These are phyloP conservation scores for Lunularia cruciata DNA, from an alignment of 225 moss, liverwort and hornwort genomes.

Conservation along the genomic window DNA sequence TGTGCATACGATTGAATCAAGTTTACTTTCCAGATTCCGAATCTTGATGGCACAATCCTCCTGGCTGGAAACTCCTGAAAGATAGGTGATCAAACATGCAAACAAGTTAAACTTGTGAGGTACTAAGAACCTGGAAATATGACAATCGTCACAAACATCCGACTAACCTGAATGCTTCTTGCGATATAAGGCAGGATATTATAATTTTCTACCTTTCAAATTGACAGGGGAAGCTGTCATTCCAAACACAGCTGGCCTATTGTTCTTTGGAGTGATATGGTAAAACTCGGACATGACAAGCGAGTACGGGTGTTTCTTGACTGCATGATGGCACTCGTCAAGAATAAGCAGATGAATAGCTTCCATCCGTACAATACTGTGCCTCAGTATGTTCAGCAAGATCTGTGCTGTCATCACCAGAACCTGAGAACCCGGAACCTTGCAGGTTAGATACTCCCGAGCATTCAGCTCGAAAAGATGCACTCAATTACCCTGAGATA, in stretches of 20 bases:
- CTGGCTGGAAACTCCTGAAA: conserved; percentile 93
- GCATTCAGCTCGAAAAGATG: no score
- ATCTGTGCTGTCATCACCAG: conserved; percentile 99
- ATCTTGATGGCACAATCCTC: conserved; percentile 99
- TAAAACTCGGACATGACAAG: conserved; percentile 99
- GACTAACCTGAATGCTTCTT: no score
- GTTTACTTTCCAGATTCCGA: conserved; percentile 93
- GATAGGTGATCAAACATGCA: neutral
- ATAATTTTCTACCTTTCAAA: conserved; percentile 77
- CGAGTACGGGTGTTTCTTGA: conserved; percentile 99
- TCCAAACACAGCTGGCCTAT: conserved; percentile 92
- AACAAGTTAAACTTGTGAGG: neutral
- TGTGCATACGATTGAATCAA: conserved; percentile 98
- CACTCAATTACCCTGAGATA: no score
- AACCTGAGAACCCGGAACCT: conserved; percentile 63
- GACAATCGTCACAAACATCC: no score
- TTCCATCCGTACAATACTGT: conserved; percentile 97
- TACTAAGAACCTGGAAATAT: no score
- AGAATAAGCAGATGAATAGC: conserved; percentile 92
- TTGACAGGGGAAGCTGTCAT: conserved; percentile 99
- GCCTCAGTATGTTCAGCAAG: conserved; percentile 88
- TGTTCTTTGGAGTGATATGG: conserved; percentile 76
- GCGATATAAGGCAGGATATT: no score
- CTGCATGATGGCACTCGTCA: conserved; percentile 99
- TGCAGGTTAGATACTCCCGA: no score